These are phyloP conservation scores for Cicer arietinum DNA, from an alignment of 306 rosid species.

Conservation along the genomic window DNA sequence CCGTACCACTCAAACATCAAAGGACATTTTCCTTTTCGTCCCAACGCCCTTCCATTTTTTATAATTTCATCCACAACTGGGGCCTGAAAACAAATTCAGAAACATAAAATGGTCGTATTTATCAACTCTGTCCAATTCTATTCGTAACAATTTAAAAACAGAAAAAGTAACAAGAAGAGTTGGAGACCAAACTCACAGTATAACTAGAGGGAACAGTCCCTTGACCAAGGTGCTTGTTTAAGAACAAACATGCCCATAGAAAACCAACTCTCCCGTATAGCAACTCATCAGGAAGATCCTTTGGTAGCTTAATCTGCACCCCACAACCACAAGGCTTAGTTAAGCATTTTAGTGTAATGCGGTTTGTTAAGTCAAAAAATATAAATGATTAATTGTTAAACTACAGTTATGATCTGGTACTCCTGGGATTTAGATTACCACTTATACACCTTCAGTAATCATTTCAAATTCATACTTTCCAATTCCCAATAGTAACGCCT, in stretches of 20 bases:
- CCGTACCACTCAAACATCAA: constrained; percentile 85
- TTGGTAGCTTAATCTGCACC: constrained; percentile 72
- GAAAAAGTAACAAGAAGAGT: constrained; percentile 11
- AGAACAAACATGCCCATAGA: constrained; percentile 75
- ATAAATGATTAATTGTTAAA: neutral
- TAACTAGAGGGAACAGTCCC: constrained; percentile 60
- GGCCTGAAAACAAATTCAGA: constrained; percentile 47
- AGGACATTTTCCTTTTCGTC: constrained; percentile 58
- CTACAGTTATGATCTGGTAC: neutral
- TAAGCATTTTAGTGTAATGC: neutral
- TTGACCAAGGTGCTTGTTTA: constrained; percentile 68
- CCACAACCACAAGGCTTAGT: neutral
- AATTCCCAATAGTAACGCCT: neutral
- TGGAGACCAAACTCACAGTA: constrained; percentile 55
- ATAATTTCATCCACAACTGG: constrained; percentile 61
- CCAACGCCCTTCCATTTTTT: constrained; percentile 67
- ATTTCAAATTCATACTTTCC: neutral
- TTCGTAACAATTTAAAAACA: constrained; percentile 19
- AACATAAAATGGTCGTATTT: constrained; percentile 17
- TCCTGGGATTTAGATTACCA: neutral
- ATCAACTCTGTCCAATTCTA: constrained; percentile 6
- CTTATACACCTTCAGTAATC: neutral
- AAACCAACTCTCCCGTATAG: constrained; percentile 76
- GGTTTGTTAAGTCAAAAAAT: neutral
- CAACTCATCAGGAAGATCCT: constrained; percentile 73